phyloP scores from a whole-genome alignment of 148 eudicot genomes.

The Persicaria tinctoria region DNA sequence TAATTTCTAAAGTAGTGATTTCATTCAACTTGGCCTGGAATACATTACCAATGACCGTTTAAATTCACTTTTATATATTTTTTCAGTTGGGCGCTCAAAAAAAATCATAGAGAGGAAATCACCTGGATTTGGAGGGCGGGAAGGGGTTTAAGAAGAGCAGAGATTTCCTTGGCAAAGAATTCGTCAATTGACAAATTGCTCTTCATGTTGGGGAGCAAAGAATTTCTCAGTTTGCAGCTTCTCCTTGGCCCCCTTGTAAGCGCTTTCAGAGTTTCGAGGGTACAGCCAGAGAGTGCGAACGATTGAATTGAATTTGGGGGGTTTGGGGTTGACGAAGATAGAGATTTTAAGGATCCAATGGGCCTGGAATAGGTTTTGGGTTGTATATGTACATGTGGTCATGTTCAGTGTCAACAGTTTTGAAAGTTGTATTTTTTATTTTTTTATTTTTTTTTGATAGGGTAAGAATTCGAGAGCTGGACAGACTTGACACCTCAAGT shows the following conservation, averaged over 20 bases:
- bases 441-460: too few species aligned
- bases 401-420: too few species aligned
- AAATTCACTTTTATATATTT: background rate
- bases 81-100: background rate
- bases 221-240: background rate
- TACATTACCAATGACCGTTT: background rate
- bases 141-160: slow-evolving; percentile 51
- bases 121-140: slow-evolving; percentile 42
- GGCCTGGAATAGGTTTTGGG: too few species aligned
- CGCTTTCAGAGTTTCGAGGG: background rate
- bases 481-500: too few species aligned
- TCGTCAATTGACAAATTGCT: slow-evolving; percentile 36
- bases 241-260: background rate
- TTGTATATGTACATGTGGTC: too few species aligned
- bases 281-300: background rate
- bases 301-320: too few species aligned
- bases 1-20: background rate
- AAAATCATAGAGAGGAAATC: background rate
- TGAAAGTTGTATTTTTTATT: too few species aligned
- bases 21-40: slow-evolving; percentile 2
- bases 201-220: background rate
- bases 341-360: too few species aligned
- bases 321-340: too few species aligned
- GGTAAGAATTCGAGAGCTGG: too few species aligned
- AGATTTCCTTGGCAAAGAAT: slow-evolving; percentile 39